Percentiles rank a stretch among this genome's conserved stretches.
phyloP scores from a whole-genome alignment of 345 rosid genomes.

The Cardiospermum halicacabum region DNA sequence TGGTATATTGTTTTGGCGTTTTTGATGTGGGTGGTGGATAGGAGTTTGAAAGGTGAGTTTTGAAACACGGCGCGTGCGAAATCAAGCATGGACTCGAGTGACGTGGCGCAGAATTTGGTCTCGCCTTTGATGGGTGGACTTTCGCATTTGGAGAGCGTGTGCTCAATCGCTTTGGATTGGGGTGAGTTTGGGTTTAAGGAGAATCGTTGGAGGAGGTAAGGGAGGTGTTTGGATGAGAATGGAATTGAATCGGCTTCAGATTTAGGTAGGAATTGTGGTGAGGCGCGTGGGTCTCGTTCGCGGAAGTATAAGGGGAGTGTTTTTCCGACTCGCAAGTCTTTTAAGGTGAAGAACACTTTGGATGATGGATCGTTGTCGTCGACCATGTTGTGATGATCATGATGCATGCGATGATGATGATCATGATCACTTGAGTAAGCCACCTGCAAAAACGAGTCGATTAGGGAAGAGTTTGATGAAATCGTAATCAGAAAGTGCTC shows the following conservation, averaged over 20 bases:
- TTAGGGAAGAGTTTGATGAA: too few species aligned
- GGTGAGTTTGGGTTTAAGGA: slow-evolving; percentile 24
- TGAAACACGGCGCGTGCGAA: slow-evolving; percentile 22
- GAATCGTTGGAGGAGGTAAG: slow-evolving; percentile 32
- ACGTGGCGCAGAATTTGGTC: slow-evolving; percentile 38
- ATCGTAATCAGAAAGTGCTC: too few species aligned
- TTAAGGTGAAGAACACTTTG: slow-evolving; percentile 38
- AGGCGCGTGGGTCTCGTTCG: slow-evolving; percentile 19
- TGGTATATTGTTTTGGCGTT: slow-evolving; percentile 17
- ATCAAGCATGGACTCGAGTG: slow-evolving; percentile 46
- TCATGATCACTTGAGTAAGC: too few species aligned
- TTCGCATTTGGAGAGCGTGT: slow-evolving; percentile 32
- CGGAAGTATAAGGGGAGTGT: slow-evolving; percentile 30
- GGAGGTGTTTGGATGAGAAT: slow-evolving; percentile 25
- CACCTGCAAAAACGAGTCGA: too few species aligned
- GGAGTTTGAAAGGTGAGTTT: slow-evolving; percentile 3
- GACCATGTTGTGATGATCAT: slow-evolving; percentile 12
- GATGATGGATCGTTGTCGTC: slow-evolving; percentile 22
- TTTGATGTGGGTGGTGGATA: slow-evolving; percentile 23
- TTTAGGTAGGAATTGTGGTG: slow-evolving; percentile 30
- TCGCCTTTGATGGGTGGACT: slow-evolving; percentile 32
- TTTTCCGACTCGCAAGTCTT: slow-evolving; percentile 29
- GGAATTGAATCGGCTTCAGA: slow-evolving; percentile 36
- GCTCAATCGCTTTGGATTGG: slow-evolving; percentile 40
- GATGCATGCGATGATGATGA: background rate